Evolutionary conservation across 139 green algal genomes (phyloP).

Genomic region (Nannochloris sp.): DNA sequence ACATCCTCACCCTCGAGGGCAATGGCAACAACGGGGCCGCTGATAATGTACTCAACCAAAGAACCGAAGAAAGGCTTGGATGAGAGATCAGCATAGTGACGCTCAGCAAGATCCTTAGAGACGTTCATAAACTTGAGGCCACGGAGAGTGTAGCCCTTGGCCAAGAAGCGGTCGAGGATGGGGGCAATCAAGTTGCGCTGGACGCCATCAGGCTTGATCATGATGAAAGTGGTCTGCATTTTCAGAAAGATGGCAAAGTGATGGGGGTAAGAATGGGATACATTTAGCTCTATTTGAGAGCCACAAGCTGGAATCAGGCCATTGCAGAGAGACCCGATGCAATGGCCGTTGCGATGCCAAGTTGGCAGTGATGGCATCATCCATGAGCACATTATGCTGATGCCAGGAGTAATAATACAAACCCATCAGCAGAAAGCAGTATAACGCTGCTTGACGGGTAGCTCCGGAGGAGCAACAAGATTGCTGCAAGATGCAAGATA

Average conservation of each 20-base stretch:
- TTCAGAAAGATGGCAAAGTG: no score
- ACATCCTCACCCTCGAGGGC: slow-evolving; percentile 71
- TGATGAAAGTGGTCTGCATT: slow-evolving; percentile 80
- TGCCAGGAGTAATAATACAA: no score
- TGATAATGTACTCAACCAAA: slow-evolving; percentile 81
- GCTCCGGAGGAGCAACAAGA: no score
- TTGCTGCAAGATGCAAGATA: background rate
- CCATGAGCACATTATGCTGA: no score
- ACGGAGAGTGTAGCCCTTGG: slow-evolving; percentile 77
- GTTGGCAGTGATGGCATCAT: no score
- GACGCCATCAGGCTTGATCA: slow-evolving; percentile 97
- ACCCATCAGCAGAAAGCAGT: no score
- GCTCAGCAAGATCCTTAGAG: slow-evolving; percentile 65
- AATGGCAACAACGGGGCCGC: slow-evolving; percentile 84
- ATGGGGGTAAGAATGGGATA: no score
- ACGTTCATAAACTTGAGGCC: slow-evolving; percentile 83
- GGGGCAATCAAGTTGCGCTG: slow-evolving; percentile 75
- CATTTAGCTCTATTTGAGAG: no score
- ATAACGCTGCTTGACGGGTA: no score
- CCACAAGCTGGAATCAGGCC: no score
- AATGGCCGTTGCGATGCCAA: no score
- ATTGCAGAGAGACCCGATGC: no score
- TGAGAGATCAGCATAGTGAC: slow-evolving; percentile 85
- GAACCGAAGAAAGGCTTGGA: slow-evolving; percentile 81
- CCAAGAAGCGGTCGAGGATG: slow-evolving; percentile 79